Evolutionary conservation across 1,284 basidiomycete species (phyloP).

Genomic region (Boletellus deceptivus): DNA sequence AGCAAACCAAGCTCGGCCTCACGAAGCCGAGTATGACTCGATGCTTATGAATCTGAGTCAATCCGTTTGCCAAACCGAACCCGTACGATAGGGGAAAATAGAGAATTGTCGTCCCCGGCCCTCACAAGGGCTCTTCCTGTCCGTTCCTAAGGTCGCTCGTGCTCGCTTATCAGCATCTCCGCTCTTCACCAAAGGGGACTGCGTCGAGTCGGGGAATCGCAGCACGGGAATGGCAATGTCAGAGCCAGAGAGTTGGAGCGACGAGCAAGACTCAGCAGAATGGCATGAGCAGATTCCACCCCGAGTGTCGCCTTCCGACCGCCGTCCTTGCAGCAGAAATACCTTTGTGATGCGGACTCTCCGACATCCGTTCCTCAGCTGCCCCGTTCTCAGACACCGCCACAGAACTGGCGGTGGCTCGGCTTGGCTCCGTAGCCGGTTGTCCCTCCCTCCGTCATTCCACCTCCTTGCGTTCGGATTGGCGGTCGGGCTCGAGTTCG

Average conservation of each 20-base stretch:
- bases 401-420: background rate
- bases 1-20: too few species aligned
- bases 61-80: too few species aligned
- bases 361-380: background rate
- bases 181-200: too few species aligned
- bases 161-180: too few species aligned
- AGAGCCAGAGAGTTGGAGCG: background rate
- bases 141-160: too few species aligned
- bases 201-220: slow-evolving; percentile 14
- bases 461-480: too few species aligned
- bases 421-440: slow-evolving; percentile 1
- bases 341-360: background rate
- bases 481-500: too few species aligned
- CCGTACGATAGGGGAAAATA: too few species aligned
- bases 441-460: background rate
- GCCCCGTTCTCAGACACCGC: background rate
- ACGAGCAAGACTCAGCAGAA: background rate
- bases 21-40: too few species aligned
- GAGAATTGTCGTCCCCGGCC: too few species aligned
- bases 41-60: too few species aligned
- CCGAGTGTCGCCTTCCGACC: background rate
- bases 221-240: slow-evolving; percentile 3
- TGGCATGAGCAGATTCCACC: background rate
- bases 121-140: too few species aligned
- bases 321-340: background rate